phyloP scores from a whole-genome alignment of 768 basidiomycete genomes.

The Tylopilus vinaceipallidus region DNA sequence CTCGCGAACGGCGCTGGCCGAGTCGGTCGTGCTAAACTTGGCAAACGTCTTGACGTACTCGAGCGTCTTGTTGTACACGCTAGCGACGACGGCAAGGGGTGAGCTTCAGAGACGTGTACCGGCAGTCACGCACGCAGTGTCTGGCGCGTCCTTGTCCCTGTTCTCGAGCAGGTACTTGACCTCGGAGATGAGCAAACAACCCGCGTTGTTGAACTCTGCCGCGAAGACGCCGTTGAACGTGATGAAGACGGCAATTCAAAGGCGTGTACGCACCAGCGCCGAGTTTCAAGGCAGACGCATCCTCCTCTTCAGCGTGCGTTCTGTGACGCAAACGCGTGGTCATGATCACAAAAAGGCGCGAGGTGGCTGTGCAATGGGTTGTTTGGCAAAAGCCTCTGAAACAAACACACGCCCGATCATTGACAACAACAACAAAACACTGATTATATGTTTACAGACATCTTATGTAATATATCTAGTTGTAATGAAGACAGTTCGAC shows the following conservation, averaged over 20 bases:
- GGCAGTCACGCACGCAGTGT: conserved; percentile 64
- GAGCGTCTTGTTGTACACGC: conserved; percentile 90
- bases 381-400: conserved; percentile 36
- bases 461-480: conserved; percentile 36
- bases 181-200: conserved; percentile 88
- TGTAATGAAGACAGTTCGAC: conserved; percentile 24
- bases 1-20: conserved; percentile 86
- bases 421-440: conserved; percentile 11
- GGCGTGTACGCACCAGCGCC: conserved; percentile 59
- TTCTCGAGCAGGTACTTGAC: conserved; percentile 89
- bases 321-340: conserved; percentile 63
- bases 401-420: conserved; percentile 12
- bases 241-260: too few relatives aligned
- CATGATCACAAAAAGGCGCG: conserved; percentile 42
- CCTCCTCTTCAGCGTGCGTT: conserved; percentile 72
- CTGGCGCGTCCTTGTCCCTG: conserved; percentile 83
- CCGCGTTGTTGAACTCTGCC: conserved; percentile 87
- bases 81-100: conserved; percentile 31
- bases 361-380: conserved; percentile 45
- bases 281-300: conserved; percentile 81
- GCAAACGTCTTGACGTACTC: conserved; percentile 92
- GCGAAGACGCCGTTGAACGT: not conserved
- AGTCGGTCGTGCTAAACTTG: conserved; percentile 84
- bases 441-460: conserved; percentile 39
- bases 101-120: not conserved